A percentile compares a stretch with the other conserved stretches of the same genome.
These are phyloP conservation scores for Nevesoporus exiguus DNA, from an alignment of 768 basidiomycete species.

Conservation along the genomic window DNA sequence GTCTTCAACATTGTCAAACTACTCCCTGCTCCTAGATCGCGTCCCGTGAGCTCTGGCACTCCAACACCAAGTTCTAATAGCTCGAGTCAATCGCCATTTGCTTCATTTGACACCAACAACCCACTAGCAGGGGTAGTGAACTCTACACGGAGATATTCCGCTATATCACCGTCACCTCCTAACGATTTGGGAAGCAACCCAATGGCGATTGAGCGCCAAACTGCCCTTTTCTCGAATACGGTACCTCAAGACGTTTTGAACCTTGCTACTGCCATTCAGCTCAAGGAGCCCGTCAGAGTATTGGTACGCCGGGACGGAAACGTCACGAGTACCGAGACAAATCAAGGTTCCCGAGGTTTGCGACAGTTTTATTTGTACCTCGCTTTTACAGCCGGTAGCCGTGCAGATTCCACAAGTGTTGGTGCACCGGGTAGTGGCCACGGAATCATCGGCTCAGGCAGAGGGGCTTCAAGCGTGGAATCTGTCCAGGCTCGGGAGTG, in stretches of 20 bases:
- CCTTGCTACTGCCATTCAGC: slow-evolving; percentile 87
- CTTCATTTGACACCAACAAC: slow-evolving; percentile 44
- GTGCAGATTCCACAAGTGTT: slow-evolving; percentile 49
- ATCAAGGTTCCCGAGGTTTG: slow-evolving; percentile 74
- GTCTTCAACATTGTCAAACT: slow-evolving; percentile 92
- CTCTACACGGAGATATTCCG: slow-evolving; percentile 57
- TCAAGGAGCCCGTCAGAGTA: slow-evolving; percentile 96
- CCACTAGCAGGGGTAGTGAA: slow-evolving; percentile 34
- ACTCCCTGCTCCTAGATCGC: slow-evolving; percentile 83
- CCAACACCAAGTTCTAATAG: slow-evolving; percentile 32
- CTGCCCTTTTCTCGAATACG: slow-evolving; percentile 95
- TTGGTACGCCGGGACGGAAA: slow-evolving; percentile 91
- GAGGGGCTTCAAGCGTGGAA: slow-evolving; percentile 76
- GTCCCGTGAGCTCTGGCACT: slow-evolving; percentile 40
- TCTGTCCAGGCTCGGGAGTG: slow-evolving; percentile 86
- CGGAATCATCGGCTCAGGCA: slow-evolving; percentile 92
- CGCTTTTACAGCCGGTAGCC: slow-evolving; percentile 85
- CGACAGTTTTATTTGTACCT: slow-evolving; percentile 97
- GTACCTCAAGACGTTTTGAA: slow-evolving; percentile 98
- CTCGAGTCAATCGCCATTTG: slow-evolving; percentile 41
- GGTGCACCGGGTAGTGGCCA: slow-evolving; percentile 53
- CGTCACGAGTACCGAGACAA: slow-evolving; percentile 64
- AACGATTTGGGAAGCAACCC: slow-evolving; percentile 36
- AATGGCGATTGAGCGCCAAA: slow-evolving; percentile 70
- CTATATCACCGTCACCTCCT: slow-evolving; percentile 46